Conservation (phyloP, 2,329 filamentous ascomycete genomes). For the Xylariaceae sp. region DNA sequence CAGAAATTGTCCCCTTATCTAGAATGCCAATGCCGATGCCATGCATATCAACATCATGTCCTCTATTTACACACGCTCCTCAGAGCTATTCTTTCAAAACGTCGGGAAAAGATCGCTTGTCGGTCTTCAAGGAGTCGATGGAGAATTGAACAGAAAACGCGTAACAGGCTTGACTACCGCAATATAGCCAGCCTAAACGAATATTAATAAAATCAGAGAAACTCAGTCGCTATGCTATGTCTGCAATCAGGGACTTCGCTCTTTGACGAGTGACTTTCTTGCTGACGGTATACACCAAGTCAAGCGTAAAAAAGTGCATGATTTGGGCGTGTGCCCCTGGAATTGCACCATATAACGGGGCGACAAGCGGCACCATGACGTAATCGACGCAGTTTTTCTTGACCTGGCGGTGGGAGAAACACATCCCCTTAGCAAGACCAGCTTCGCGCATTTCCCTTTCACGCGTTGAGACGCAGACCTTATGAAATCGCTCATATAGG, state of each 20-base stretch:
- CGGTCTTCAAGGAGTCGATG: slow-evolving; percentile 33
- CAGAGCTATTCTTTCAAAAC: slow-evolving; percentile 40
- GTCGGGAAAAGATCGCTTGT: slow-evolving; percentile 34
- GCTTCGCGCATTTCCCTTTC: slow-evolving; percentile 69
- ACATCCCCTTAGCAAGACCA: slow-evolving; percentile 65
- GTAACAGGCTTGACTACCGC: slow-evolving; percentile 11
- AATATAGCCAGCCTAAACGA: slow-evolving; percentile 12
- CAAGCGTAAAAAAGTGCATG: slow-evolving; percentile 70
- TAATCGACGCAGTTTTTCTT: slow-evolving; percentile 64
- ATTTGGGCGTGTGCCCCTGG: slow-evolving; percentile 70
- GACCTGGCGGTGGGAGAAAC: slow-evolving; percentile 62
- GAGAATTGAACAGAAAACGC: slow-evolving; percentile 36
- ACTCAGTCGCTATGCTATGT: slow-evolving; percentile 45
- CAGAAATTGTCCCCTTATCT: slow-evolving; percentile 46
- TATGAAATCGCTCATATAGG: slow-evolving; percentile 70
- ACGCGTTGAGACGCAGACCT: slow-evolving; percentile 60
- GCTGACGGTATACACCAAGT: slow-evolving; percentile 72
- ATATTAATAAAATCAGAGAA: slow-evolving; percentile 22
- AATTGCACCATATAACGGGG: slow-evolving; percentile 68
- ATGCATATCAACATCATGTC: slow-evolving; percentile 53
- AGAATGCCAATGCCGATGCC: slow-evolving; percentile 53
- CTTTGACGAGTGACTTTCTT: slow-evolving; percentile 64
- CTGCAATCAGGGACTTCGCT: slow-evolving; percentile 47
- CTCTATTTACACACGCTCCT: slow-evolving; percentile 52
- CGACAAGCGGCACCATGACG: slow-evolving; percentile 66